Evolutionary conservation across 2,329 filamentous ascomycete genomes (phyloP).

Genomic region (Periconia digitata): DNA sequence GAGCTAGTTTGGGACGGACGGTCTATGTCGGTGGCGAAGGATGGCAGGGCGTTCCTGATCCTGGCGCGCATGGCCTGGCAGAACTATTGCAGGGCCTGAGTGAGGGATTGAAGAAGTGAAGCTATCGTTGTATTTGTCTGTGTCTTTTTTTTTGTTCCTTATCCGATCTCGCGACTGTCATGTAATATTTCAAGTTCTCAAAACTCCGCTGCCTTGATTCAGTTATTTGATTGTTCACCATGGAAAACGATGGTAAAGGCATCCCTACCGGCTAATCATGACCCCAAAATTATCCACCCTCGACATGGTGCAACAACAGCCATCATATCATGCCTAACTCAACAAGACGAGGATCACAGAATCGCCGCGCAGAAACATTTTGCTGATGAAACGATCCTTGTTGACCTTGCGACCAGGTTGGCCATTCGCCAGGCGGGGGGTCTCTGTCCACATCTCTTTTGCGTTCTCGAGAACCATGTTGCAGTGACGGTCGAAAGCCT

Average conservation of each 20-base stretch:
- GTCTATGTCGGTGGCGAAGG: conserved; percentile 80
- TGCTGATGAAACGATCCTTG: conserved; percentile 97
- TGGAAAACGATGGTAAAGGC: background rate
- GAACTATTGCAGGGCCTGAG: conserved; percentile 81
- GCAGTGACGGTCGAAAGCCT: conserved; percentile 98
- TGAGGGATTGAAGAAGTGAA: conserved; percentile 49
- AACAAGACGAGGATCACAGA: conserved; percentile 85
- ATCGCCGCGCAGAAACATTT: conserved; percentile 91
- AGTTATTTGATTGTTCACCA: conserved; percentile 5
- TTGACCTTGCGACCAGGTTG: conserved; percentile 91
- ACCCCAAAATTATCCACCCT: conserved; percentile 8
- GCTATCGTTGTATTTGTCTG: conserved; percentile 25
- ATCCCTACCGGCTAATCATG: conserved; percentile 10
- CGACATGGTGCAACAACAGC: conserved; percentile 5
- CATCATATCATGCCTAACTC: conserved; percentile 55
- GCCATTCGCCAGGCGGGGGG: conserved; percentile 75
- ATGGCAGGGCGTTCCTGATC: conserved; percentile 73
- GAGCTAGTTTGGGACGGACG: conserved; percentile 78
- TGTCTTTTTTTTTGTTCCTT: conserved; percentile 10
- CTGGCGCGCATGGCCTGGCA: conserved; percentile 76
- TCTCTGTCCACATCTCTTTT: conserved; percentile 99
- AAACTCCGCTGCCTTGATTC: conserved; percentile 25
- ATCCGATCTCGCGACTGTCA: conserved; percentile 26
- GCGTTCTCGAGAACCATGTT: conserved; percentile 99
- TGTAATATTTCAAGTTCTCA: conserved; percentile 38